These are phyloP conservation scores for Chenopodium suecicum DNA, from an alignment of 148 eudicot species.

Conservation along the genomic window DNA sequence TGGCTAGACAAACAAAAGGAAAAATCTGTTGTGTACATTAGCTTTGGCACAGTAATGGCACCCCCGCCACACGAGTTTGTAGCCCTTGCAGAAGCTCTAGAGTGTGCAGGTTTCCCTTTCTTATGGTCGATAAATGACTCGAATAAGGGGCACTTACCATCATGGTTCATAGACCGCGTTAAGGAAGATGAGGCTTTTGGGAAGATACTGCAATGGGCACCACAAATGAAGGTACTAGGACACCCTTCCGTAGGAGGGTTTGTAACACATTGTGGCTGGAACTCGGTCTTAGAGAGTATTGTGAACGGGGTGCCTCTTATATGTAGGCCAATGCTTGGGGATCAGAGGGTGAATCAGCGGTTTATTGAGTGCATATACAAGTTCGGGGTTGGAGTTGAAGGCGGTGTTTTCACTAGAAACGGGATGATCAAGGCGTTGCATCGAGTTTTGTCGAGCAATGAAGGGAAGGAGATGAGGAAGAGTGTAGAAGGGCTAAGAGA, in stretches of 20 bases:
- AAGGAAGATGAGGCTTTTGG: slow-evolving; percentile 22
- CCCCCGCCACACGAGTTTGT: slow-evolving; percentile 43
- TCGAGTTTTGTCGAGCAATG: slow-evolving; percentile 32
- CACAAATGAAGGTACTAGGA: slow-evolving; percentile 51
- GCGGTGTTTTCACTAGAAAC: slow-evolving; percentile 37
- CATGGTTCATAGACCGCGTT: slow-evolving; percentile 37
- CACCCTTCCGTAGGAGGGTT: slow-evolving; percentile 54
- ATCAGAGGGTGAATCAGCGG: slow-evolving; percentile 48
- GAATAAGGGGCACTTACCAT: slow-evolving; percentile 30
- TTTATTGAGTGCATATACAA: slow-evolving; percentile 46
- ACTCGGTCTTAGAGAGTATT: slow-evolving; percentile 65
- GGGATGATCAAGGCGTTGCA: slow-evolving; percentile 31
- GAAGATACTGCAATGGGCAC: slow-evolving; percentile 69
- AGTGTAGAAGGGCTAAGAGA: slow-evolving; percentile 26
- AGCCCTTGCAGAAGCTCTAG: slow-evolving; percentile 56
- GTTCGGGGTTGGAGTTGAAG: slow-evolving; percentile 48
- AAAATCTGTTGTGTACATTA: slow-evolving; percentile 47
- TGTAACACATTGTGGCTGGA: slow-evolving; percentile 81
- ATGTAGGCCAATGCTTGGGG: slow-evolving; percentile 65
- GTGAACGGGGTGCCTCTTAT: slow-evolving; percentile 61
- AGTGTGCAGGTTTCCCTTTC: slow-evolving; percentile 41
- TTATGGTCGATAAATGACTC: slow-evolving; percentile 58
- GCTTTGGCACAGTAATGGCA: slow-evolving; percentile 51
- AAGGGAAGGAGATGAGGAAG: slow-evolving; percentile 36
- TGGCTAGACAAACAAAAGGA: slow-evolving; percentile 49